Conservation (phyloP, 345 rosid species). For the Erodium maritimum region DNA sequence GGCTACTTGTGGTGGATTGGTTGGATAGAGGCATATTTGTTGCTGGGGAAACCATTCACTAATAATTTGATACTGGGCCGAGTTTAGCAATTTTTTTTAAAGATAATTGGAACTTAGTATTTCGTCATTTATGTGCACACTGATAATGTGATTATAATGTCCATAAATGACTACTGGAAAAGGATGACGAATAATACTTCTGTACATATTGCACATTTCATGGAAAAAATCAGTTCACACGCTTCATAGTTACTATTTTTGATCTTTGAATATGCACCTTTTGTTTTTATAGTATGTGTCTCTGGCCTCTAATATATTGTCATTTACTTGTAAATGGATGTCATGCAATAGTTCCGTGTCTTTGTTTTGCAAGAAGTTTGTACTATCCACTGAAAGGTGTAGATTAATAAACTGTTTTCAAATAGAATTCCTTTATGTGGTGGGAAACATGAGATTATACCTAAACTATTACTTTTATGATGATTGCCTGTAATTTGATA, state of each 20-base stretch:
- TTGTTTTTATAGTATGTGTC: not conserved
- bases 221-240: not conserved
- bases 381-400: not conserved
- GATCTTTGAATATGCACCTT: not conserved
- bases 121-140: not conserved
- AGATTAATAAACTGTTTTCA: no score
- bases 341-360: not conserved
- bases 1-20: conserved; percentile 37
- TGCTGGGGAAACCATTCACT: not conserved
- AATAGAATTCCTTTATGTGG: no score
- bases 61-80: conserved; percentile 15
- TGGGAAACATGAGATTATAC: no score
- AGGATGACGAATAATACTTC: not conserved
- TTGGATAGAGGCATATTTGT: conserved; percentile 12
- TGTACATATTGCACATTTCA: not conserved
- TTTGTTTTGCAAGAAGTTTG: not conserved
- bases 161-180: not conserved
- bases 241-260: no score
- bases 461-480: no score
- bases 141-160: not conserved
- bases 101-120: conserved; percentile 8
- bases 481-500: no score
- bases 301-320: not conserved
- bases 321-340: not conserved
- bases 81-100: conserved; percentile 11